phyloP scores from a whole-genome alignment of 768 basidiomycete species.

The Lentinula aciculospora region DNA sequence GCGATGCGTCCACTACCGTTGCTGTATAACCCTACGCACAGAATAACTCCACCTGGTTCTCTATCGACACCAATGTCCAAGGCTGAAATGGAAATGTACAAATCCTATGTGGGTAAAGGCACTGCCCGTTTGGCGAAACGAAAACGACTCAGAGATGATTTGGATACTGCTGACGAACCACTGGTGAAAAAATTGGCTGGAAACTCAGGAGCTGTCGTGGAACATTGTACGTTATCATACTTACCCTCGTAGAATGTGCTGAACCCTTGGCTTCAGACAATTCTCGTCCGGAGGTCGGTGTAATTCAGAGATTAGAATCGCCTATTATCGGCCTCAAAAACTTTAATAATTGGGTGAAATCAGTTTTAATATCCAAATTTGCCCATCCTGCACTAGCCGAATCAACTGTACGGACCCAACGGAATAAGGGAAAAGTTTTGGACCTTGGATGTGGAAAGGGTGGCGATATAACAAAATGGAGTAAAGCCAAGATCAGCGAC shows the following conservation, averaged over 20 bases:
- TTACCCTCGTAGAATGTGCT: background rate
- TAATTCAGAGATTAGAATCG: slow-evolving; percentile 76
- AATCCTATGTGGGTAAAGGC: slow-evolving; percentile 51
- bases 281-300: slow-evolving; percentile 85
- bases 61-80: slow-evolving; percentile 62
- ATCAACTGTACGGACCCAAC: slow-evolving; percentile 21
- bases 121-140: slow-evolving; percentile 48
- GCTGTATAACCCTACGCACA: slow-evolving; percentile 61
- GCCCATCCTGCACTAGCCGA: slow-evolving; percentile 61
- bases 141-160: slow-evolving; percentile 37
- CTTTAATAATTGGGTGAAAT: slow-evolving; percentile 99
- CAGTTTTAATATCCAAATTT: slow-evolving; percentile 89
- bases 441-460: slow-evolving; percentile 99
- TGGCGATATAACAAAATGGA: slow-evolving; percentile 95
- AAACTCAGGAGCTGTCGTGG: slow-evolving; percentile 69
- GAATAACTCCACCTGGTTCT: slow-evolving; percentile 54
- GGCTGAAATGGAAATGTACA: slow-evolving; percentile 57
- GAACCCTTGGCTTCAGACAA: slow-evolving; percentile 57
- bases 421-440: slow-evolving; percentile 67
- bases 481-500: slow-evolving; percentile 75
- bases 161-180: slow-evolving; percentile 32
- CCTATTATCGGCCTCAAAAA: slow-evolving; percentile 95
- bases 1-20: slow-evolving; percentile 27
- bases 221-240: slow-evolving; percentile 61
- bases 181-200: slow-evolving; percentile 50